Base-by-base conservation (phyloP, 192 early-diverging fungal species). In the Backusella sp. region DNA sequence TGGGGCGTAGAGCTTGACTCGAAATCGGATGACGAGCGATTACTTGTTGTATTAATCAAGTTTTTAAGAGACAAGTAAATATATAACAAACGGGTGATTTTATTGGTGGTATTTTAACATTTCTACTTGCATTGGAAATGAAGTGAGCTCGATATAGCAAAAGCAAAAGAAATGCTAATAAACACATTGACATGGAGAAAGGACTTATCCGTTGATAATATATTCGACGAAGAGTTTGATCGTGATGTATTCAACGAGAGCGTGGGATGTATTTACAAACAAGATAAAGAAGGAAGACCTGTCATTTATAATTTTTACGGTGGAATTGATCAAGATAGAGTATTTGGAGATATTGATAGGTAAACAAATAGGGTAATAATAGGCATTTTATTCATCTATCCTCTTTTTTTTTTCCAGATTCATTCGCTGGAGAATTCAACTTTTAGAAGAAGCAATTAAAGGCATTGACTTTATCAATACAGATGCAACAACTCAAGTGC, bases 291-390 rank as follows among this genome's bases (percentile, higher is more conserved):
- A 67, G 82, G 81, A 41, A 85, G 86, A 21, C 86, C 86, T 4
- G 88, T 91, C 37, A 87, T 84, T 52, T 92, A 89, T 82, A 91
- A 89, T 70, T 81, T 83, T 34, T 90, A 88, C 74, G 82, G 80
- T 44, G 73, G 79, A 3, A 32, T 87, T 39, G 86, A 88, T 68
- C 81, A 87, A 69, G 80, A 87, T 41, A 59, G 74, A 30, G 86
- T 88, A 17, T 91, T 91, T 83, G 86, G 80, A 34, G 82, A 89
- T 53, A 66, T 87, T 36, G 81, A 76, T 2, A 77, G 21, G 79
- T 77, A 70, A 76, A 9, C 26, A 35, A 26, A 19, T 17, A 19
- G 0, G 21, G 21, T 21, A 59, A 14, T 21, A 26, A 26, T 59
- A 26, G 2, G 6, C 9, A 8, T 8, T 23, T 59, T 26, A 59